Evolutionary conservation across 805 yeast genomes (phyloP), one percentile per base, ranked within the genome.

Genomic region (Teunomyces barrocoloradensis): DNA sequence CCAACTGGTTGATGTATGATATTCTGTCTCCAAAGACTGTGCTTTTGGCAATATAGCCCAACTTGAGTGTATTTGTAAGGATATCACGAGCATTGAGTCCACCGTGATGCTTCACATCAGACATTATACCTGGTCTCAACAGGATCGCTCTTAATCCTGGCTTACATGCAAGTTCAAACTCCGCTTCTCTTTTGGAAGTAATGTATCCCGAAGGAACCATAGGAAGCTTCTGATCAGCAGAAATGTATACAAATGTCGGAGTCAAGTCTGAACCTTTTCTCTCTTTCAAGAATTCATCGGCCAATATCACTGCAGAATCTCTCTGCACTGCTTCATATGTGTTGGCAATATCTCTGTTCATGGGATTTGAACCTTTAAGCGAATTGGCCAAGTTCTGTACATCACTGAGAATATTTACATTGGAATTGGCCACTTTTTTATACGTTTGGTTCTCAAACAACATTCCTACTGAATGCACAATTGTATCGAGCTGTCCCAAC

Each of bases 81-180:
- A 68, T 47, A 10, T 69, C 65, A 47, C 88, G 65, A 65, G 56
- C 56, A 42, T 68, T 68, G 28, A 59, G 56, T 5, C 57, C 52
- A 6, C 60, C 53, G 2, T 59, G 53, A 37, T 58, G 58, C 32
- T 53, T 56, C 15, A 73, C 80, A 59, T 88, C 95, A 58, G 69
- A 86, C 90, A 90, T 83, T 55, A 89, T 81, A 0, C 95, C 95
- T 0, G 97, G 97, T 50, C 96, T 75, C 65, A 87, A 52, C 12
- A 86, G 61, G 1, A 90, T 80, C 0, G 85, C 70, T 47, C 92
- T 75, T 20, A 87, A 68, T 1, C 61, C 61, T 2, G 64, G 60
- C n/a, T 71, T 67, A 17, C 78, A 68, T 23, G 72, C 61, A 17
- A 81, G 63, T 53, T 80, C 84, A 20, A 64, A 63, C 61, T 90